Percentiles rank a stretch among this genome's conserved stretches.
Conservation (phyloP, 78 protist genomes). For the Mastigamoeba balamuthi region DNA sequence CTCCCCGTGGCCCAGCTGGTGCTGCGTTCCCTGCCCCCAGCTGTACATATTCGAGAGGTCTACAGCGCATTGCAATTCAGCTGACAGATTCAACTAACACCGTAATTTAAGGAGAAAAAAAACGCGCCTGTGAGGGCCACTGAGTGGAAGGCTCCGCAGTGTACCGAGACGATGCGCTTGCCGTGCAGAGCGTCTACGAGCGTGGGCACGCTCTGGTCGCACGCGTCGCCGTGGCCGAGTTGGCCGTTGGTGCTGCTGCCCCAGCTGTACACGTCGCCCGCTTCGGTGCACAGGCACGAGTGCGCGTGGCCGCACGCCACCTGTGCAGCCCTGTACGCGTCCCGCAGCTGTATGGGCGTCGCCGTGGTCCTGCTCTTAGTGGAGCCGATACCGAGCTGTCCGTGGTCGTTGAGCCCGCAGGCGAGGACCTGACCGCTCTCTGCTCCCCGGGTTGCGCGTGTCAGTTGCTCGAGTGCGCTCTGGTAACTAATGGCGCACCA, state of each 20-base stretch:
- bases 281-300: constrained; percentile 14
- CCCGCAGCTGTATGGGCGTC: constrained; percentile 7
- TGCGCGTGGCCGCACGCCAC: constrained; percentile 31
- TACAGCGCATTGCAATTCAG: not conserved
- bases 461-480: too few relatives aligned
- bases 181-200: constrained; percentile 7
- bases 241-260: constrained; percentile 25
- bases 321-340: constrained; percentile 1
- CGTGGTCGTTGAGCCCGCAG: constrained; percentile 29
- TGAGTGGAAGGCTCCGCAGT: constrained; percentile 36
- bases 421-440: constrained; percentile 19
- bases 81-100: too few relatives aligned
- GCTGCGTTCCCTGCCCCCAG: constrained; percentile 45
- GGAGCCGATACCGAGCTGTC: constrained; percentile 36
- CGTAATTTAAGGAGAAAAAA: not conserved
- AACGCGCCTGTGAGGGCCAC: constrained; percentile 10
- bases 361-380: too few relatives aligned
- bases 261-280: constrained; percentile 42
- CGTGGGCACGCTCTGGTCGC: constrained; percentile 3
- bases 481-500: not conserved
- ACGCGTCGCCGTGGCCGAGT: constrained; percentile 18
- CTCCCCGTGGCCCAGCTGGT: constrained; percentile 29
- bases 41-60: constrained; percentile 24
- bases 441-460: not conserved
- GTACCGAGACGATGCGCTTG: constrained; percentile 2